These are phyloP conservation scores for Xylaria acuta DNA, from an alignment of 495 filamentous ascomycete genomes.

Conservation along the genomic window DNA sequence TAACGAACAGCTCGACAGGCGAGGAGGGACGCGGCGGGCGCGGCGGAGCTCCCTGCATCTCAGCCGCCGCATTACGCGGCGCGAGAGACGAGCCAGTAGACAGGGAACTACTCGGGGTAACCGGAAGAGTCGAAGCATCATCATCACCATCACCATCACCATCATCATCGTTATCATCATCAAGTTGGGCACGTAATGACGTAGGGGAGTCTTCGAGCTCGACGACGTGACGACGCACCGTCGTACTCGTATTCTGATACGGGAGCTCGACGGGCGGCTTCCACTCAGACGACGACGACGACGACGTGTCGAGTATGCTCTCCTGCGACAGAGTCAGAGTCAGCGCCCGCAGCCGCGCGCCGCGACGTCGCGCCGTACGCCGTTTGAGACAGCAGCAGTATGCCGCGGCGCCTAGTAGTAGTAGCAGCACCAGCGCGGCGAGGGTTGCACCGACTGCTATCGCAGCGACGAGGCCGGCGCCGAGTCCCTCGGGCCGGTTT, in stretches of 20 bases:
- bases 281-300: background rate
- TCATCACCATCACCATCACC: too few relatives aligned
- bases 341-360: background rate
- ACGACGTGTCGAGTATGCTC: background rate
- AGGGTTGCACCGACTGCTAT: conserved; percentile 5
- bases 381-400: conserved; percentile 8
- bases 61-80: background rate
- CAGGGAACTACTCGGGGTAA: background rate
- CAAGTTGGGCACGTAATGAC: background rate
- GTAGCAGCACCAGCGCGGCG: background rate
- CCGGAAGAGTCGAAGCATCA: background rate
- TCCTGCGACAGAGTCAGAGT: background rate
- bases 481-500: background rate
- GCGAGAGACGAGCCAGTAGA: background rate
- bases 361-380: background rate
- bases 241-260: background rate
- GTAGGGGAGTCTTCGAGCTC: background rate
- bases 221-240: background rate
- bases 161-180: too few relatives aligned
- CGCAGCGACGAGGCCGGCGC: background rate
- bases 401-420: background rate
- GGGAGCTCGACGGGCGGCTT: conserved; percentile 9
- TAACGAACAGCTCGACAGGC: background rate
- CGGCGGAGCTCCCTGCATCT: background rate
- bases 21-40: too few relatives aligned